Evolutionary conservation across 371 early-diverging fungal species (phyloP).

Genomic region (Capillidium heterosporum): DNA sequence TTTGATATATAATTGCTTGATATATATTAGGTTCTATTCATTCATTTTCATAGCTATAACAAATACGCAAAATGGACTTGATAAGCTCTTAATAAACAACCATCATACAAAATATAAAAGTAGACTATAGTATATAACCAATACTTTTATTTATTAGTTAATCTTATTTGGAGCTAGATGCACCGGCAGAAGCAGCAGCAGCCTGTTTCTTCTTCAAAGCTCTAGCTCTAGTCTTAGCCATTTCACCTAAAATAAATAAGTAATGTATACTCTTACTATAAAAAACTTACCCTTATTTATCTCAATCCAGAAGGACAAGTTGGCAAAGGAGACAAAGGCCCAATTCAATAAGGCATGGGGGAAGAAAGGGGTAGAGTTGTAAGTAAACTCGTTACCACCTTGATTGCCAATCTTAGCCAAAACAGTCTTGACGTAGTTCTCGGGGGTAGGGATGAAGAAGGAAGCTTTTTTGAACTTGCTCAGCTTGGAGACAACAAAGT

Average conservation of each 20-base stretch:
- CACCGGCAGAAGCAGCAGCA: background rate
- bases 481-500: slow-evolving; percentile 85
- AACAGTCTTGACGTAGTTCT: slow-evolving; percentile 55
- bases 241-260: background rate
- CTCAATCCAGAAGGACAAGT: slow-evolving; percentile 32
- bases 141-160: too few species aligned
- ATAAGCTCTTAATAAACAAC: too few species aligned
- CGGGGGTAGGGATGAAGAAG: slow-evolving; percentile 62
- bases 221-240: background rate
- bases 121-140: too few species aligned
- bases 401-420: slow-evolving; percentile 54
- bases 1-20: too few species aligned
- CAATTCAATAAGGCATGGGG: slow-evolving; percentile 66
- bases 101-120: too few species aligned
- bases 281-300: background rate
- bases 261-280: background rate
- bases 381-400: slow-evolving; percentile 46
- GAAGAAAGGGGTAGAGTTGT: slow-evolving; percentile 58
- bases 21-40: too few species aligned
- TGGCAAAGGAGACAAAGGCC: slow-evolving; percentile 38
- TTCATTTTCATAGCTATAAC: too few species aligned
- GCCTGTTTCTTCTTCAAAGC: background rate
- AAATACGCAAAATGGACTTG: too few species aligned
- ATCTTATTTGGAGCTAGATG: too few species aligned
- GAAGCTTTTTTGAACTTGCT: slow-evolving; percentile 69